These are phyloP conservation scores for Talaromyces sp. DNA, from an alignment of 2,329 filamentous ascomycete species.

Conservation along the genomic window DNA sequence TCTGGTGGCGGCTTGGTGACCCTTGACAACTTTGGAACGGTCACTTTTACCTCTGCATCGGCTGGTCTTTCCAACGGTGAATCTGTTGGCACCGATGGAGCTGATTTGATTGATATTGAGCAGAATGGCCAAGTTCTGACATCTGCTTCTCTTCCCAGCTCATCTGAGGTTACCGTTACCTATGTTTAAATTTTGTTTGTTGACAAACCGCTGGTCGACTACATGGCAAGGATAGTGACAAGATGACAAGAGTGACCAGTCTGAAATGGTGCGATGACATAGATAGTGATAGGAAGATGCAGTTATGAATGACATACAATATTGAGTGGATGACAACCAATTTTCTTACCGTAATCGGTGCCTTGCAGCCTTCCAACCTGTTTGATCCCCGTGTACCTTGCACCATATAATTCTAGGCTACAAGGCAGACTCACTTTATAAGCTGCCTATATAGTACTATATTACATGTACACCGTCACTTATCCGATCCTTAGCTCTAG, in stretches of 20 bases:
- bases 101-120: conserved; percentile 47
- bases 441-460: not conserved
- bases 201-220: not conserved
- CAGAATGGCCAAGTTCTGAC: conserved; percentile 40
- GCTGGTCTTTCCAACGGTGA: conserved; percentile 23
- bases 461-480: not conserved
- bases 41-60: conserved; percentile 37
- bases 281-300: not conserved
- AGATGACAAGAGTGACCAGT: not conserved
- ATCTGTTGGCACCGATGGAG: conserved; percentile 34
- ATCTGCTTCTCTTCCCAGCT: conserved; percentile 25
- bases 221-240: too few relatives aligned
- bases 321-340: not conserved
- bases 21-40: conserved; percentile 48
- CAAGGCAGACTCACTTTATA: not conserved
- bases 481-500: not conserved
- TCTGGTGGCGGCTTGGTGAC: conserved; percentile 38
- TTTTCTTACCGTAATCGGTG: not conserved
- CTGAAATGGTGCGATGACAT: not conserved
- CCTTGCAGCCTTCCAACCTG: not conserved
- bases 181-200: conserved; percentile 16
- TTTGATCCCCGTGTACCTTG: not conserved
- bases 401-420: not conserved
- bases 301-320: not conserved
- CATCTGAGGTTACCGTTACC: conserved; percentile 28